Percentiles rank a stretch among this genome's conserved stretches.
Conservation (phyloP, 176 grass and related monocot genomes). For the Canna indica region DNA sequence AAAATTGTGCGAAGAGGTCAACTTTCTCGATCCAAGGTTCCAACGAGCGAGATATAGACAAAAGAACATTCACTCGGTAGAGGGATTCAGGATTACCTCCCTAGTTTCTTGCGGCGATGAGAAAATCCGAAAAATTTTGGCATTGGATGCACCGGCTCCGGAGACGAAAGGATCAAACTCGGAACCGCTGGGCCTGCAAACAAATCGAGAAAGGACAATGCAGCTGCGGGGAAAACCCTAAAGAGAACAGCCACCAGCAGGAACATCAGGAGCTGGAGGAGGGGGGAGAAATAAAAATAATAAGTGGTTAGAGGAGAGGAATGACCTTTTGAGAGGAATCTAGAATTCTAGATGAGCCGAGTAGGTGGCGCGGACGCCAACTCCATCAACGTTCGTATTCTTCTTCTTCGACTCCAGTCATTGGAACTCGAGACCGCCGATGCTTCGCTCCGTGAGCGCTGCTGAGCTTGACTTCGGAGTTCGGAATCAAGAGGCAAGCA, state of each 20-base stretch:
- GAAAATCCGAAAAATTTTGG: constrained; percentile 97
- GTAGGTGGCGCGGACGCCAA: background rate
- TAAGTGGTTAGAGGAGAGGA: background rate
- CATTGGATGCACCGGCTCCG: constrained; percentile 26
- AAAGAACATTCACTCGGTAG: background rate
- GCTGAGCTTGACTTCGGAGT: no score
- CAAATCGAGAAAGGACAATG: background rate
- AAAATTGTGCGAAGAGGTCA: background rate
- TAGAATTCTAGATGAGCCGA: background rate
- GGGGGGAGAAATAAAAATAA: background rate
- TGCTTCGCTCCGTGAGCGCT: background rate
- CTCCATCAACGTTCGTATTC: background rate
- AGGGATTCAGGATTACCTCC: constrained; percentile 43
- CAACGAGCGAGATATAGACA: background rate
- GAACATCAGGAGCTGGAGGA: background rate
- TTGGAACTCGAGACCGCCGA: background rate
- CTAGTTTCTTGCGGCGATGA: constrained; percentile 71
- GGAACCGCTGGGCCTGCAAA: background rate
- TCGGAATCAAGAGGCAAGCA: no score
- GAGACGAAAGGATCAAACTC: background rate
- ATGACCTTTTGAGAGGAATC: background rate
- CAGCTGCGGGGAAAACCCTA: background rate
- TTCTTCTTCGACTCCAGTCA: background rate
- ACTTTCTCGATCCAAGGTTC: background rate
- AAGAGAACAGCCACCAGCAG: background rate